phyloP scores from a whole-genome alignment of 306 rosid species.

The Glycine soja region DNA sequence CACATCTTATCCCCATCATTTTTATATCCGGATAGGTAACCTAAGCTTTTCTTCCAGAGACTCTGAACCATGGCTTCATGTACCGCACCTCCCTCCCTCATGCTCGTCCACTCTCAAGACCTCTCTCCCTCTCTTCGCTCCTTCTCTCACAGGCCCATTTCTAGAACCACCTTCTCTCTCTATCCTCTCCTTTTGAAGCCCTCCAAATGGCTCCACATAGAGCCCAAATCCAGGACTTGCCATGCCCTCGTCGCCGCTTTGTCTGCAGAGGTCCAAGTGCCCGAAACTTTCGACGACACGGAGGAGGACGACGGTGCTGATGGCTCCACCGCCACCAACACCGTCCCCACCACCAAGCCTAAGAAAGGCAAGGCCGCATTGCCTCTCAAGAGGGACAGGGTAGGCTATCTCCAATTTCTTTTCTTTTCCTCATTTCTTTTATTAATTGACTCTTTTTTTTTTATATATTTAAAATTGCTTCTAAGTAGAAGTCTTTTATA shows the following conservation, averaged over 20 bases:
- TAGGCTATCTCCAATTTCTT: slow-evolving; percentile 30
- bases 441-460: background rate
- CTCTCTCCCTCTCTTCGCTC: slow-evolving; percentile 60
- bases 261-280: slow-evolving; percentile 65
- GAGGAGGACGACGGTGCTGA: slow-evolving; percentile 46
- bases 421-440: background rate
- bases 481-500: background rate
- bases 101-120: slow-evolving; percentile 63
- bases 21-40: too few species aligned
- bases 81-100: slow-evolving; percentile 69
- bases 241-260: slow-evolving; percentile 59
- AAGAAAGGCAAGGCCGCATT: slow-evolving; percentile 93
- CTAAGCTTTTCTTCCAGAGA: too few species aligned
- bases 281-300: slow-evolving; percentile 56
- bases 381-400: slow-evolving; percentile 91
- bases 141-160: slow-evolving; percentile 57
- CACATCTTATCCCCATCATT: too few species aligned
- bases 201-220: slow-evolving; percentile 43
- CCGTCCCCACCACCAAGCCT: slow-evolving; percentile 55
- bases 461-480: background rate
- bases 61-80: slow-evolving; percentile 60
- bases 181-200: slow-evolving; percentile 53
- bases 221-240: slow-evolving; percentile 37
- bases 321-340: slow-evolving; percentile 1
- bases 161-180: slow-evolving; percentile 53